Evolutionary conservation across 2,329 filamentous ascomycete species (phyloP), one percentile per base, ranked within the genome.

Genomic region (Tolypocladium ophioglossoides): DNA sequence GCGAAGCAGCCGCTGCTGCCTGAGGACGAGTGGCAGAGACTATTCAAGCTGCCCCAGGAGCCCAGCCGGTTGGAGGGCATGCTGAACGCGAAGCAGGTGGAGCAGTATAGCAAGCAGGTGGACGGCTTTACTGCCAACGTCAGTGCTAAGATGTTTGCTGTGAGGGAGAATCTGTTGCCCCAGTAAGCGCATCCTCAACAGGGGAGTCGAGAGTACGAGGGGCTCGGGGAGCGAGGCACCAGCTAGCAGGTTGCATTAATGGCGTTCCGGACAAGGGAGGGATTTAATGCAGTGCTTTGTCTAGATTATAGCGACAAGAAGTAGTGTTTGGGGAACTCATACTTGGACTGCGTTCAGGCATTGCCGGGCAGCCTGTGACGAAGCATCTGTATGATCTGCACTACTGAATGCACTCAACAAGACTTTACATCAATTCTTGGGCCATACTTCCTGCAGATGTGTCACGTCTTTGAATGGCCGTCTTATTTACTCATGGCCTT

Each of bases 1-100:
- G 87, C 92, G 62, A 97, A 97, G 80, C 91, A 97, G 74, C 72
- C 86, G 41, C 84, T 84, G 39, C 82, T 97, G 51, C 91, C 94
- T 39, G 94, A 99, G 76, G 92, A 97, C 66, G 94, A 99, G 78
- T 99, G 91, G 91, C 89, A 95, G 76, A 86, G 89, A 69, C 80
- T 97, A 64, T 99, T 97, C 83, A 99, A 99, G 83, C 82, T 99
- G 62, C 94, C 94, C 30, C 86, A 90, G 69, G 92, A 97, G 77
- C 92, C 94, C 54, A 95, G 87, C 74, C 80, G 92, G 62, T 77
- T 97, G 63, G 92, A 97, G 77, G 89, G 87, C 61, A 89, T 99
- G 81, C 78, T 99, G 68, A 95, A 96, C 71, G 91, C 89, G 59
- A 84, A 91, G 73, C 94, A 99, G 77, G 91, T 96, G 54, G 91